Percentiles rank a stretch among this genome's conserved stretches.
Evolutionary conservation across 306 rosid genomes (phyloP).

Genomic region (Dicorynia guianensis): DNA sequence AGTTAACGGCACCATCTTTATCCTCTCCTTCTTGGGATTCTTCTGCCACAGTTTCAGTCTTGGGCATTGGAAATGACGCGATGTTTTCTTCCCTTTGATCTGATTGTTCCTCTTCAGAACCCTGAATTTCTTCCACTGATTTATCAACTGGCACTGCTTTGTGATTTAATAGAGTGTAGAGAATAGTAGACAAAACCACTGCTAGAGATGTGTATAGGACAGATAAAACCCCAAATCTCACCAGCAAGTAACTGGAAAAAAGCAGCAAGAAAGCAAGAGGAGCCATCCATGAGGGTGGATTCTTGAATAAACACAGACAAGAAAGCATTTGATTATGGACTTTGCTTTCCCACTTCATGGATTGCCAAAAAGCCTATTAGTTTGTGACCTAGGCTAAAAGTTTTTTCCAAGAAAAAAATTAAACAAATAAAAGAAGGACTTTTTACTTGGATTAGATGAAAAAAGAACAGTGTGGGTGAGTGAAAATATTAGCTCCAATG

Average conservation of each 20-base stretch:
- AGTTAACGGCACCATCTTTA: not conserved
- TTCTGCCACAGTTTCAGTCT: constrained; percentile 24
- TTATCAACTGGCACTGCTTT: constrained; percentile 32
- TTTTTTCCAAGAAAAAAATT: constrained; percentile 21
- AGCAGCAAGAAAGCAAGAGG: constrained; percentile 51
- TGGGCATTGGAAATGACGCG: constrained; percentile 32
- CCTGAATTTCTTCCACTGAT: constrained; percentile 39
- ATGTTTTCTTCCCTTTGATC: constrained; percentile 43
- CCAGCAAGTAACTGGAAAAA: constrained; percentile 50
- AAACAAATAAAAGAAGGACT: not conserved
- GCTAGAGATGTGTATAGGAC: constrained; percentile 52
- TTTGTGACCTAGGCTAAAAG: constrained; percentile 41
- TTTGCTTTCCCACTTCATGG: constrained; percentile 58
- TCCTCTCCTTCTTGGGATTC: constrained; percentile 38
- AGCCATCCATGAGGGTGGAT: constrained; percentile 61
- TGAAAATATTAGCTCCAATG: constrained; percentile 3
- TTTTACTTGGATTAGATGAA: constrained; percentile 39
- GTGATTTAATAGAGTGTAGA: constrained; percentile 50
- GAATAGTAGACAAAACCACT: constrained; percentile 53
- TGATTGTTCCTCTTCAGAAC: constrained; percentile 24
- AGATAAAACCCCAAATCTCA: constrained; percentile 55
- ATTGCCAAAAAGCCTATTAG: constrained; percentile 46
- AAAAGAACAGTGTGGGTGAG: constrained; percentile 2
- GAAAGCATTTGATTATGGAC: constrained; percentile 61
- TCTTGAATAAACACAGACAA: constrained; percentile 59